These are phyloP conservation scores for Detonula confervacea DNA, from an alignment of 352 stramenopile genomes.

Conservation along the genomic window DNA sequence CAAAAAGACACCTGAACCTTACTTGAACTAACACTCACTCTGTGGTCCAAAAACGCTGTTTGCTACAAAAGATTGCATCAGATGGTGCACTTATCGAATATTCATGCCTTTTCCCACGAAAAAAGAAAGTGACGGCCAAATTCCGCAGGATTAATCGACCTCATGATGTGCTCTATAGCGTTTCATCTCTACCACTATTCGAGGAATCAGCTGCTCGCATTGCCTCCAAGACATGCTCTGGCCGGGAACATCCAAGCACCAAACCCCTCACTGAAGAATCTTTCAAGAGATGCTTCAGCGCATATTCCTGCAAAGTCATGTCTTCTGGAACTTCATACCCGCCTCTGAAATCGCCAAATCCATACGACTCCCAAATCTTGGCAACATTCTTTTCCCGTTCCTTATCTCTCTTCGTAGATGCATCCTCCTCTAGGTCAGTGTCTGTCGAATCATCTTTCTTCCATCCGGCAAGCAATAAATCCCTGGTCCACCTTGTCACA, in stretches of 20 bases:
- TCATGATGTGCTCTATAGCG: neutral
- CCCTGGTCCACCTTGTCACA: constrained; percentile 72
- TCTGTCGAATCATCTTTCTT: constrained; percentile 2
- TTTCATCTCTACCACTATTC: neutral
- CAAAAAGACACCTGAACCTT: too few relatives aligned
- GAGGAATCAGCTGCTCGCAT: constrained; percentile 33
- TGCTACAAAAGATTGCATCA: too few relatives aligned
- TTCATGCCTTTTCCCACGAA: too few relatives aligned
- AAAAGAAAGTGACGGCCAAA: too few relatives aligned
- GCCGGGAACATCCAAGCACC: constrained; percentile 58
- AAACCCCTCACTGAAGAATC: constrained; percentile 53
- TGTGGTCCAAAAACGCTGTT: too few relatives aligned
- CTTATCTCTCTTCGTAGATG: constrained; percentile 17
- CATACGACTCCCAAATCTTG: constrained; percentile 28
- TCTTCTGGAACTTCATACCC: constrained; percentile 58
- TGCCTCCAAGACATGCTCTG: constrained; percentile 57
- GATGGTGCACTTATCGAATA: too few relatives aligned
- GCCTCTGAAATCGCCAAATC: constrained; percentile 33
- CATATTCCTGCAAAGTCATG: constrained; percentile 78
- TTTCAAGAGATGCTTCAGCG: constrained; percentile 62
- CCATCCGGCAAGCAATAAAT: constrained; percentile 55
- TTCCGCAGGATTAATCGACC: too few relatives aligned
- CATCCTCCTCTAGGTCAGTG: constrained; percentile 2
- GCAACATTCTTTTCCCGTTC: constrained; percentile 32
- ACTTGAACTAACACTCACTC: too few relatives aligned